Evolutionary conservation across 768 basidiomycete genomes (phyloP), one percentile per base, ranked within the genome.

Genomic region (Trametes cubensis): DNA sequence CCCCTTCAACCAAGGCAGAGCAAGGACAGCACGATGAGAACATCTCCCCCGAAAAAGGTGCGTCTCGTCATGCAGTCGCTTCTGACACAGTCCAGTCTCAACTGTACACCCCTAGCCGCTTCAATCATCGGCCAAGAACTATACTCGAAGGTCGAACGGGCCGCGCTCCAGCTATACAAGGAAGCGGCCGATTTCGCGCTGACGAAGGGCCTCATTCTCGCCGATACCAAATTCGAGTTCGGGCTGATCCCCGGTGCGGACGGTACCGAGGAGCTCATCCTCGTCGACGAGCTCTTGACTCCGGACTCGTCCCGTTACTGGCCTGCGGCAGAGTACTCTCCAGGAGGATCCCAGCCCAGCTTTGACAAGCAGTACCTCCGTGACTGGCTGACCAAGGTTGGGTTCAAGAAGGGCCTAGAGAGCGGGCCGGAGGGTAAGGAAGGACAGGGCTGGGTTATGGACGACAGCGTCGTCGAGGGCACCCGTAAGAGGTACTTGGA

Each of bases 161-260:
- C 80, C 1, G 82, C 92, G 1, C 67, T 95, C 6, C 75, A 80
- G 60, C 77, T 94, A 1, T 94, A 94, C 78, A 80, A 78, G 42
- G 80, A 85, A 42, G 95, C 95, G 2, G 86, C 92, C 0, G 83
- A 79, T 26, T 85, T 93, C 69, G 92, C 94, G 10, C 76, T 79
- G 26, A 79, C 83, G 6, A 83, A 86, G 5, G 95, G 94, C 18
- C 80, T 98, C 60, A 97, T 98, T 69, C 87, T 99, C 46, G 97
- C 95, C 23, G 96, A 99, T 75, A 98, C 95, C 42, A 99, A 99
- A 74, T 98, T 98, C 74, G 97, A 98, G 77, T 99, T 99, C 70
- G 97, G 97, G 6, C 83, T 98, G 46, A 70, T 94, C 50, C 79
- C 74, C 17, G 54, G 55, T 39, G 49, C 68, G 10, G 60, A 55